A percentile compares a stretch with the other conserved stretches of the same genome.
These are phyloP conservation scores for Dissophora ornata DNA, from an alignment of 192 early-diverging fungal species.

Conservation along the genomic window DNA sequence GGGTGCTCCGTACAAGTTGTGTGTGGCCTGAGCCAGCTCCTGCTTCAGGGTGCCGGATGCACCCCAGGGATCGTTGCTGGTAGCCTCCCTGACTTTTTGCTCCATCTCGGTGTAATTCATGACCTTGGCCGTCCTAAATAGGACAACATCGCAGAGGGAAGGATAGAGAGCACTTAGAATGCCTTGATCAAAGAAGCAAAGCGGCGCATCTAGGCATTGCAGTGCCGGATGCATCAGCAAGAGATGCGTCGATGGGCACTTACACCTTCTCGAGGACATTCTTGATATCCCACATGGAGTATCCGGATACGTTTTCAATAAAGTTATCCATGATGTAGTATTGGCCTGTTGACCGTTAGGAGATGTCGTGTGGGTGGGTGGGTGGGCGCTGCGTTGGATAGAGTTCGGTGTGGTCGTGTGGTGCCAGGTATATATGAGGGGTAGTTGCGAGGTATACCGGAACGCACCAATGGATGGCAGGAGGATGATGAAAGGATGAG, in stretches of 20 bases:
- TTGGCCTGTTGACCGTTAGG: no score
- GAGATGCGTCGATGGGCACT: not conserved
- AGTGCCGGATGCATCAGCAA: not conserved
- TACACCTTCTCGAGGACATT: slow-evolving; percentile 55
- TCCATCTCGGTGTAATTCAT: slow-evolving; percentile 95
- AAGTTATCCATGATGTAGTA: slow-evolving; percentile 55
- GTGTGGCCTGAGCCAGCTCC: slow-evolving; percentile 92
- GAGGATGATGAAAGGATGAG: no score
- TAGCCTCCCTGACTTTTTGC: slow-evolving; percentile 91
- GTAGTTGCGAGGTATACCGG: no score
- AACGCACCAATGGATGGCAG: no score
- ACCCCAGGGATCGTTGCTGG: slow-evolving; percentile 94
- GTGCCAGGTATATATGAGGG: no score
- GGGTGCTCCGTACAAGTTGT: slow-evolving; percentile 74
- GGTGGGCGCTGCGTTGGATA: no score
- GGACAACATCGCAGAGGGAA: no score
- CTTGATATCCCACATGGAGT: slow-evolving; percentile 56
- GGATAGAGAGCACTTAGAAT: no score
- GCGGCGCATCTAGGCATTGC: not conserved
- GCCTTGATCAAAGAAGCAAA: not conserved
- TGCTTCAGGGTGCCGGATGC: slow-evolving; percentile 93
- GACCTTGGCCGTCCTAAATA: slow-evolving; percentile 63
- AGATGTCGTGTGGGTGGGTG: no score
- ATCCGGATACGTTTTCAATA: slow-evolving; percentile 52
- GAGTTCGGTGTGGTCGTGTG: no score